phyloP scores from a whole-genome alignment of 129 eudicot species.

The Glebionis coronaria region DNA sequence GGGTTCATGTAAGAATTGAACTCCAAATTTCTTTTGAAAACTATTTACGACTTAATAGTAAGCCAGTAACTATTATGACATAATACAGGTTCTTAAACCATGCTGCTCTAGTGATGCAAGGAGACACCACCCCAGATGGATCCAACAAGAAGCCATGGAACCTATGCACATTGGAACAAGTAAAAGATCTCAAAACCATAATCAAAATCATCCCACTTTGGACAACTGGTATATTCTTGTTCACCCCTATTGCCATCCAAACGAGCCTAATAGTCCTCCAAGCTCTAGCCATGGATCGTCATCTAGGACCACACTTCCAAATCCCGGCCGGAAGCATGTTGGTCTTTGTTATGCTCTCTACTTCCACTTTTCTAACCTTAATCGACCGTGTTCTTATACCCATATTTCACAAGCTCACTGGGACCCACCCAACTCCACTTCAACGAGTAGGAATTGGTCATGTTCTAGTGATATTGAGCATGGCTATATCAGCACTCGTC shows the following conservation, averaged over 20 bases:
- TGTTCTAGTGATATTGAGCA: constrained; percentile 40
- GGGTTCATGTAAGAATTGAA: background rate
- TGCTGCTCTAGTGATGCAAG: constrained; percentile 33
- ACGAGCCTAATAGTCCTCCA: constrained; percentile 49
- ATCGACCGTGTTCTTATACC: constrained; percentile 40
- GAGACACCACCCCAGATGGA: constrained; percentile 17
- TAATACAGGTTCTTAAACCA: constrained; percentile 38
- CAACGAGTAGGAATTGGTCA: constrained; percentile 68
- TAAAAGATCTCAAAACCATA: constrained; percentile 42
- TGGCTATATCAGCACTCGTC: constrained; percentile 52
- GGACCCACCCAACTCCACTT: constrained; percentile 33
- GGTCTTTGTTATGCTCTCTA: constrained; percentile 40
- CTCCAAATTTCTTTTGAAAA: too few relatives aligned
- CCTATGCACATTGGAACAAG: constrained; percentile 40
- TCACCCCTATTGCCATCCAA: constrained; percentile 49
- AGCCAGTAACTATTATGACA: background rate
- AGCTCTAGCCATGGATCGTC: constrained; percentile 58
- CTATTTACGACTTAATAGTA: too few relatives aligned
- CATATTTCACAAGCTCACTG: constrained; percentile 27
- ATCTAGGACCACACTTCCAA: constrained; percentile 39
- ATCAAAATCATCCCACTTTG: constrained; percentile 43
- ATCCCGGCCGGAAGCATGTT: constrained; percentile 50
- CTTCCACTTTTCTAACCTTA: constrained; percentile 33
- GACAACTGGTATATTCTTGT: constrained; percentile 43
- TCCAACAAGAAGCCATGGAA: constrained; percentile 35